phyloP scores from a whole-genome alignment of 1,284 basidiomycete genomes.

The Cryptococcus sp. region DNA sequence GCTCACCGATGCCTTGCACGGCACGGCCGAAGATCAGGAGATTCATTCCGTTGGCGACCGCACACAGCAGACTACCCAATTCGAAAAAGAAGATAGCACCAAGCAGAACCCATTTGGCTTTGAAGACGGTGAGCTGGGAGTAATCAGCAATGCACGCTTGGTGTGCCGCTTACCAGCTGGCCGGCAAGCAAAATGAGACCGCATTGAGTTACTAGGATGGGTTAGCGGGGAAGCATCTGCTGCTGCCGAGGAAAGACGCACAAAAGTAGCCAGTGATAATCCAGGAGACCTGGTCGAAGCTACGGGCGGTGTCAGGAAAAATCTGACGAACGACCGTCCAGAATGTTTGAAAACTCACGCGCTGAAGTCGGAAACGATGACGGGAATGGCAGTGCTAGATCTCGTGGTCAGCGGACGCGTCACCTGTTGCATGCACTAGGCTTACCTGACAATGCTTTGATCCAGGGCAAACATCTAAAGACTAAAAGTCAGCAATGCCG shows the following conservation, averaged over 20 bases:
- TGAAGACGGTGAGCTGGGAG: constrained; percentile 47
- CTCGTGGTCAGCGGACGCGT: too few species aligned
- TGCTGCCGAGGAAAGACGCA: constrained; percentile 28
- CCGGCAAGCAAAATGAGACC: constrained; percentile 53
- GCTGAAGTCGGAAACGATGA: constrained; percentile 56
- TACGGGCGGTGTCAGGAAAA: constrained; percentile 5
- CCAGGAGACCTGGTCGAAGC: constrained; percentile 52
- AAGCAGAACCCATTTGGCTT: constrained; percentile 56
- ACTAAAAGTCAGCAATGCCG: neutral
- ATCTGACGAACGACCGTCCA: too few species aligned
- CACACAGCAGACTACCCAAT: constrained; percentile 58
- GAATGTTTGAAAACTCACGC: constrained; percentile 30
- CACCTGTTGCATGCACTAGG: too few species aligned
- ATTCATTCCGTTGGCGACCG: constrained; percentile 51
- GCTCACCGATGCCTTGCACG: constrained; percentile 49
- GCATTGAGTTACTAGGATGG: constrained; percentile 48
- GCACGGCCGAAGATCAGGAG: constrained; percentile 59
- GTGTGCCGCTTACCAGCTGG: constrained; percentile 34
- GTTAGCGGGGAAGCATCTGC: neutral
- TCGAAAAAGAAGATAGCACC: constrained; percentile 56
- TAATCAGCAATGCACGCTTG: neutral
- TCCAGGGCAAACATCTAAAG: constrained; percentile 28
- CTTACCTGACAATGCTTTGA: neutral
- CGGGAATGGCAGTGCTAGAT: constrained; percentile 53
- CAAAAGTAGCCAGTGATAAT: constrained; percentile 56